Percentiles rank a stretch among this genome's conserved stretches.
phyloP scores from a whole-genome alignment of 192 early-diverging fungal species.

The Mortierella claussenii region DNA sequence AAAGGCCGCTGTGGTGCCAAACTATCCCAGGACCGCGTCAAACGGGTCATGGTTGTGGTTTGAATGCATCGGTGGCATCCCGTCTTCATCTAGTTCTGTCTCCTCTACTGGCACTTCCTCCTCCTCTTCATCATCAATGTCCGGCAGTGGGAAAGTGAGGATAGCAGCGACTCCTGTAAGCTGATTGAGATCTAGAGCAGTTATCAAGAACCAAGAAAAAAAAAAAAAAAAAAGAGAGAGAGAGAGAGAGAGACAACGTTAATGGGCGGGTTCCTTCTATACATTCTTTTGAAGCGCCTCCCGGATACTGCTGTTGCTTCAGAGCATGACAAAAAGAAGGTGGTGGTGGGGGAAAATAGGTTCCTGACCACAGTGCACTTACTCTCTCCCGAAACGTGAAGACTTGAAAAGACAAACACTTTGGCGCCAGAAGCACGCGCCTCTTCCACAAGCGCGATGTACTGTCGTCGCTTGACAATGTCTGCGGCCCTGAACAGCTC shows the following conservation, averaged over 20 bases:
- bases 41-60: slow-evolving; percentile 31
- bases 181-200: slow-evolving; percentile 88
- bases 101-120: slow-evolving; percentile 44
- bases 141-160: slow-evolving; percentile 90
- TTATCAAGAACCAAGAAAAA: not conserved
- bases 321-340: not conserved
- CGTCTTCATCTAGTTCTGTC: slow-evolving; percentile 22
- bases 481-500: slow-evolving; percentile 92
- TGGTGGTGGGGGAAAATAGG: not conserved
- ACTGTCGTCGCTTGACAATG: slow-evolving; percentile 83
- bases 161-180: slow-evolving; percentile 96
- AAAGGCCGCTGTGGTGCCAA: no score
- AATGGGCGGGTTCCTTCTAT: no score
- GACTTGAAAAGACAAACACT: slow-evolving; percentile 89
- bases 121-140: slow-evolving; percentile 79
- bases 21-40: slow-evolving; percentile 35
- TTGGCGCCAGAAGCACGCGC: slow-evolving; percentile 79
- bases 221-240: not conserved
- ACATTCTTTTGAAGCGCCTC: no score
- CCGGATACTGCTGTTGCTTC: no score
- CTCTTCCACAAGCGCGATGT: slow-evolving; percentile 88
- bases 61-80: slow-evolving; percentile 31
- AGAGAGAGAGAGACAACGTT: no score
- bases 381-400: slow-evolving; percentile 97
- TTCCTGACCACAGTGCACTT: slow-evolving; percentile 37